Evolutionary conservation across 768 basidiomycete species (phyloP), one percentile per base, ranked within the genome.

Genomic region (Candolleomyces aberdarensis): DNA sequence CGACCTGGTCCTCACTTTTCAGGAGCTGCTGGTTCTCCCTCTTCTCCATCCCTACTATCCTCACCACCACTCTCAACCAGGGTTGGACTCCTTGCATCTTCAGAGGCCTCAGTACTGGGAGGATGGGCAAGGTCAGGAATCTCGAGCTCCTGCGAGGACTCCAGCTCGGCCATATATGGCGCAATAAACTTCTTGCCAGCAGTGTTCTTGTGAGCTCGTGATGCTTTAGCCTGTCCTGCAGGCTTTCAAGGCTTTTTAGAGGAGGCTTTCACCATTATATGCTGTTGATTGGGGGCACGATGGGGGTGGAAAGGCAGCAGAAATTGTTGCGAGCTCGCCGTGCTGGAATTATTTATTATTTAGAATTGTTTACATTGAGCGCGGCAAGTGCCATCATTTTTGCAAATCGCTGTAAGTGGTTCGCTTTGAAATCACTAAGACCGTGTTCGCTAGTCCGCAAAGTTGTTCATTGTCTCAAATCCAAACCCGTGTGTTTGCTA

Each of bases 361-460:
- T 52, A 31, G 22, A 11, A 14, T 8, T 52, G 29, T 52, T 31
- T 52, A 14, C 20, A 10, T 31, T n/a, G 7, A 9, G 11, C 29
- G 20, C 29, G 20, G 29, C 29, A 13, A 31, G 22, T 52, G 51
- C 51, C 51, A 52, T 14, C 29, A 52, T 26, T 26, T 52, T 14
- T 52, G 51, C 51, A 52, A 52, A 52, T 10, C 11, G 51, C 51
- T 54, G 29, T 39, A 54, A 54, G n/a, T n/a, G n/a, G n/a, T n/a
- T n/a, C n/a, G n/a, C n/a, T n/a, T n/a, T n/a, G n/a, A n/a, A n/a
- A n/a, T n/a, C n/a, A n/a, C n/a, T n/a, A n/a, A n/a, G n/a, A n/a
- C n/a, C n/a, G n/a, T n/a, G n/a, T n/a, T n/a, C n/a, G n/a, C n/a
- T n/a, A n/a, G n/a, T n/a, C n/a, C n/a, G n/a, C n/a, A n/a, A n/a